Base-by-base conservation (phyloP, 2,329 filamentous ascomycete genomes). In the Trichoderma asperellum region DNA sequence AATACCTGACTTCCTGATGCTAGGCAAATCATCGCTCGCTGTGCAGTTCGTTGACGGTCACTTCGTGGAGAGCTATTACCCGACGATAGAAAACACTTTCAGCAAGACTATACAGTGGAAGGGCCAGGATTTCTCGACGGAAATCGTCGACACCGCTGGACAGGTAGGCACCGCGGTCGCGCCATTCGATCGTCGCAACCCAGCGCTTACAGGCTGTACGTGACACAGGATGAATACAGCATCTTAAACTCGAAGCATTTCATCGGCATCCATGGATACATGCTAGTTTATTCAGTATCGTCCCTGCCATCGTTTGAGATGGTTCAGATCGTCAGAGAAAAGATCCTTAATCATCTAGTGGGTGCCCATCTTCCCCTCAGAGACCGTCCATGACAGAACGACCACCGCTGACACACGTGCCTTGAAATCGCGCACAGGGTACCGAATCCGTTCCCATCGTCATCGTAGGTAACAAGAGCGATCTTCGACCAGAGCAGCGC, bases 1-100 rank as follows among this genome's bases (percentile, higher is more conserved):
- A 29, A 14, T 27, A 7, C 18, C 49, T 62, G 35, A 60, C 24
- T 18, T 18, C 24, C 24, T 8, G 40, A 43, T n/a, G 18, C 7
- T 76, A 98, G 96, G 96, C 81, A 99, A 99, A 86, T 97, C 94
- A 27, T 98, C 95, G 67, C 89, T 99, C 73, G 97, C 96, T 14
- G 96, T 98, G 59, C 95, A 95, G 79, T 98, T 96, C 78, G 95
- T 97, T 78, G 96, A 99, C 79, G 94, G 94, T 72, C 94, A 97
- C 83, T 99, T 99, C 79, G 95, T 99, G 77, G 96, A 99, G 81
- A 96, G 92, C 81, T 99, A 99, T 83, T 99, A 99, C 81, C 96
- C 96, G 43, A 99, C 96, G 52, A 98, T 99, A 77, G 96, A 99
- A 81, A 99, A 98, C 81, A 98, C 95, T 2, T 99, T 99, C 80